These are phyloP conservation scores for Arabidopsis suecica DNA, from an alignment of 345 rosid species.

Conservation along the genomic window DNA sequence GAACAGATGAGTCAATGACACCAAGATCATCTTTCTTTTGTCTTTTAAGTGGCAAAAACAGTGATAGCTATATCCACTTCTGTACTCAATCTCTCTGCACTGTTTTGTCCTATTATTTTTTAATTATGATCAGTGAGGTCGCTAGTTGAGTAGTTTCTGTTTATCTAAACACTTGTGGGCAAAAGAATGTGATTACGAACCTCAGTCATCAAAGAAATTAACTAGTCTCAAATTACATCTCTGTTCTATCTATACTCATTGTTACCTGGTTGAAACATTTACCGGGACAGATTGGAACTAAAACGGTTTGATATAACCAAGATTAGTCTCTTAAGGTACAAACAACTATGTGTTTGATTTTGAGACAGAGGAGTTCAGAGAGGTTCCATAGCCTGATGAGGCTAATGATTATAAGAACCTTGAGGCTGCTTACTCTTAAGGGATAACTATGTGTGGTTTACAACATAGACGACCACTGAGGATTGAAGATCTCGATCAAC, in stretches of 20 bases:
- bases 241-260: neutral
- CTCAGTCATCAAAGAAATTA: neutral
- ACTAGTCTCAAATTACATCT: neutral
- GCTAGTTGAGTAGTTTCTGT: neutral
- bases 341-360: neutral
- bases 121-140: neutral
- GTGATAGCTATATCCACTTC: no score
- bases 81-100: no score
- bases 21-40: no score
- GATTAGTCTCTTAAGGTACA: neutral
- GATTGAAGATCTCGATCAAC: slow-evolving; percentile 91
- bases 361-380: slow-evolving; percentile 1
- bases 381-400: neutral
- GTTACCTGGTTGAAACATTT: neutral
- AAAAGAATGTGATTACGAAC: neutral
- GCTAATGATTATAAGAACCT: neutral
- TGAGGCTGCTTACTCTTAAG: neutral
- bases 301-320: neutral
- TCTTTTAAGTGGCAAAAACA: no score
- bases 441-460: neutral
- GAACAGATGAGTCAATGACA: neutral
- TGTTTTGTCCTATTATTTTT: no score
- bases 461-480: slow-evolving; percentile 58
- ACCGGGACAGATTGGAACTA: neutral
- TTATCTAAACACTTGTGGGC: neutral